Evolutionary conservation across 2,329 filamentous ascomycete species (phyloP).

Genomic region (Pseudogymnoascus sp.): DNA sequence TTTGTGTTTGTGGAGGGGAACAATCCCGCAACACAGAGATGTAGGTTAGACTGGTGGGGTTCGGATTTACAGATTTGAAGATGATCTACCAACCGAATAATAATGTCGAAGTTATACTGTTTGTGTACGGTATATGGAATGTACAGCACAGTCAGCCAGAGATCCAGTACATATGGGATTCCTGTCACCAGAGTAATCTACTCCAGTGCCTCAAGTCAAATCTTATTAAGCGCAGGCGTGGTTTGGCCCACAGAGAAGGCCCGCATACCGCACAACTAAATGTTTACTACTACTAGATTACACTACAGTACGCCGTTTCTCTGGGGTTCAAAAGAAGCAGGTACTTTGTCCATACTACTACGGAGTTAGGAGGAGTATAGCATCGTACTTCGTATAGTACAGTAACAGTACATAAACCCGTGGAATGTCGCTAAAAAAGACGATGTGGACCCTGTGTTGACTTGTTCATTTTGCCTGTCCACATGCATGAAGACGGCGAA

Average conservation of each 20-base stretch:
- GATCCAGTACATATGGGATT: background rate
- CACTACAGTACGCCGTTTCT: background rate
- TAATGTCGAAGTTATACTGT: background rate
- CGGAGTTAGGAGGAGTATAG: too few relatives aligned
- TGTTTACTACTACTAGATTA: background rate
- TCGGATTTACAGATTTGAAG: background rate
- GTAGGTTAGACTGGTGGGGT: background rate
- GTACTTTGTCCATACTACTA: background rate
- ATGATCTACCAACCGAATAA: constrained; percentile 1
- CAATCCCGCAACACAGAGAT: background rate
- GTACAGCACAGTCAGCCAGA: background rate
- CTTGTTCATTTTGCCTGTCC: background rate
- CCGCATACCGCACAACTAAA: background rate
- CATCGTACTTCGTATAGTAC: too few relatives aligned
- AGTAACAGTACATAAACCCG: background rate
- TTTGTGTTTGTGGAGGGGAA: constrained; percentile 1
- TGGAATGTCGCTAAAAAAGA: background rate
- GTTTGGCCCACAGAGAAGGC: background rate
- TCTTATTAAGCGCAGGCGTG: background rate
- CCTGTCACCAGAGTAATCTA: background rate
- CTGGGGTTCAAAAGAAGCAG: constrained; percentile 3
- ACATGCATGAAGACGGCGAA: background rate
- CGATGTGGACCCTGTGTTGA: background rate
- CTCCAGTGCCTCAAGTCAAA: background rate
- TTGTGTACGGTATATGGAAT: background rate